Evolutionary conservation across 1,139 yeast genomes (phyloP).

Genomic region (Groenewaldozyma auringiensis): DNA sequence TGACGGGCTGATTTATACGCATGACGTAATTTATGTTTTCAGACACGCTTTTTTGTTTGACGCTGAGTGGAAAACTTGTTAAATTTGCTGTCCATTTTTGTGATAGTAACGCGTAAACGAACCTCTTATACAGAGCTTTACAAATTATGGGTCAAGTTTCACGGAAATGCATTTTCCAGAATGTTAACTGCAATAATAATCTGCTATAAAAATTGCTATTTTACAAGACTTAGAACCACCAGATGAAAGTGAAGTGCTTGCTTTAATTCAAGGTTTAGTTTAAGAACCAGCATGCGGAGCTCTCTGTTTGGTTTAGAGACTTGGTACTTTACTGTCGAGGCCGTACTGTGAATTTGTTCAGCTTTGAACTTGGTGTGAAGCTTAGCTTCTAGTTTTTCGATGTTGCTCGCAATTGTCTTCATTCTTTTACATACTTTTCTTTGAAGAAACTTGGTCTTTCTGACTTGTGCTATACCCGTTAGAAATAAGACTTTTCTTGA

Average conservation of each 20-base stretch:
- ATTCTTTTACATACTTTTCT: neutral
- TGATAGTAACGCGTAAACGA: too few relatives aligned
- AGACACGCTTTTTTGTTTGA: too few relatives aligned
- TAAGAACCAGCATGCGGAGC: neutral
- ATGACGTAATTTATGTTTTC: too few relatives aligned
- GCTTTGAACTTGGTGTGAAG: neutral
- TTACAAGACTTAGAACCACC: conserved; percentile 1
- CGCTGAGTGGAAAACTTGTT: too few relatives aligned
- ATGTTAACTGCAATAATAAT: too few relatives aligned
- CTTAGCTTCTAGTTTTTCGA: neutral
- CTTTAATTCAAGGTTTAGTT: conserved; percentile 3
- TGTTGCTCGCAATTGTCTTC: neutral
- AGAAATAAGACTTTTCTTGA: too few relatives aligned
- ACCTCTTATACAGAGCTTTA: too few relatives aligned
- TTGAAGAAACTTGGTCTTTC: neutral
- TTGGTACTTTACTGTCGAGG: neutral
- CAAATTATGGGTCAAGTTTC: too few relatives aligned
- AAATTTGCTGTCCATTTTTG: too few relatives aligned
- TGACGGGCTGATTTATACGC: too few relatives aligned
- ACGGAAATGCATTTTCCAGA: too few relatives aligned
- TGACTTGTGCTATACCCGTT: neutral
- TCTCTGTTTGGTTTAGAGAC: neutral
- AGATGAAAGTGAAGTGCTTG: conserved; percentile 1
- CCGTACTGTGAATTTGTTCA: neutral
- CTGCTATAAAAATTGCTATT: too few relatives aligned